Evolutionary conservation across 345 rosid genomes (phyloP).

Genomic region (Melaleuca alternifolia): DNA sequence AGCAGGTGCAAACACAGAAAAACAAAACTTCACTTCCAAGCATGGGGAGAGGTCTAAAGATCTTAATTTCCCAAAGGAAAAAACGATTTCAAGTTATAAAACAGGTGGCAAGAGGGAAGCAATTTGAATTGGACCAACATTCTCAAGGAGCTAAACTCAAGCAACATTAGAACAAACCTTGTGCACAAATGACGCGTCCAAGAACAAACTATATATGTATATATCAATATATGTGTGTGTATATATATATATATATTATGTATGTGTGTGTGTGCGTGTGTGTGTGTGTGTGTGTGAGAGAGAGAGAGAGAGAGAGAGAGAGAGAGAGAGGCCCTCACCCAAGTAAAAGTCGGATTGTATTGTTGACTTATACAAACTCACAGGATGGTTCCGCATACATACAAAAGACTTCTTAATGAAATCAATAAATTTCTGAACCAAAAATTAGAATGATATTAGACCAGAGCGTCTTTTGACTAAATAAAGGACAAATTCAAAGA

Average conservation of each 20-base stretch:
- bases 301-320: background rate
- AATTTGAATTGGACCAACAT: background rate
- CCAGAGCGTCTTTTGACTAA: background rate
- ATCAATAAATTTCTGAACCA: conserved; percentile 65
- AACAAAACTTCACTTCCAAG: background rate
- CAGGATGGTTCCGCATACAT: background rate
- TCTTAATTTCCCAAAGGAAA: background rate
- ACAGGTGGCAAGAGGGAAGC: background rate
- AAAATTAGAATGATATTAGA: background rate
- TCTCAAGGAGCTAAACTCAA: background rate
- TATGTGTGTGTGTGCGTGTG: accelerated
- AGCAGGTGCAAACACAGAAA: background rate
- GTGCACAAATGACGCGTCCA: background rate
- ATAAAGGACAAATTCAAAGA: background rate
- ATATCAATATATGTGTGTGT: too few species aligned
- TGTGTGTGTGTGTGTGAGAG: accelerated
- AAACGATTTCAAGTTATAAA: background rate
- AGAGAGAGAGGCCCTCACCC: background rate
- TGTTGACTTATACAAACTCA: background rate
- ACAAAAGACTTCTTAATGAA: conserved; percentile 59
- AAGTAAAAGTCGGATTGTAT: background rate
- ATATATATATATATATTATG: too few species aligned
- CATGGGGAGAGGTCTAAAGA: background rate
- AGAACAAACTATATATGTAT: too few species aligned
- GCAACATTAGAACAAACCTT: background rate